Base-by-base conservation (phyloP, 208 protist genomes). In the Strigomonas culicis region DNA sequence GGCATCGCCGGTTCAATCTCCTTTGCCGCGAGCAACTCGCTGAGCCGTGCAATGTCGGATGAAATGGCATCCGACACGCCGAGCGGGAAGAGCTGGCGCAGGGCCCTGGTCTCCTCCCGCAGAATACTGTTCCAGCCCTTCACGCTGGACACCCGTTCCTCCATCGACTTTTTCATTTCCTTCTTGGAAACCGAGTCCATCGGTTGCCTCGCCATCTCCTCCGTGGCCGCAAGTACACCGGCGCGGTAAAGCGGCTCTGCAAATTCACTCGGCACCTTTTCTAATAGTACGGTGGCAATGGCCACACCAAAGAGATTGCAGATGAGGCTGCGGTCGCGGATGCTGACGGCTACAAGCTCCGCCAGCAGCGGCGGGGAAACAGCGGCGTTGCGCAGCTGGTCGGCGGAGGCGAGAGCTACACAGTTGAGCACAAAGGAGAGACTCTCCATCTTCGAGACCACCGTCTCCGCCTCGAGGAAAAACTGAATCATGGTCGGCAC, bases 241-340 rank as follows among this genome's bases (percentile, higher is more conserved):
- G 97, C 92, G 46, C 92, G 83, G 17, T 88, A 70, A 66, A 98
- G 92, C 50, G 84, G 78, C 24, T 67, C 58, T 15, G 60, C 61
- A 55, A 89, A 97, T 10, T 82, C 64, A 21, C 70, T 63, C 6
- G 73, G 72, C 24, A 93, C 15, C 68, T 94, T 97, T 13, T 85
- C 62, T 8, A 96, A 46, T 17, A 97, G 79, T 31, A 67, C 77
- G 0, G 70, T 58, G 7, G 77, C 77, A 17, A 97, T 64, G 11
- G 63, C 62, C 10, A 97, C 66, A 10, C 72, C 92, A 8, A 84
- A 55, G 21, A 88, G 61, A 30, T 86, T 80, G 36, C 81, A 57
- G 11, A 79, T 52, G 22, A 84, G 67, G 46, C 75, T 77, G 28
- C 62, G 19, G 55, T 87, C 79, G 15, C 64, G 68, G 24, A 93